A percentile compares a stretch with the other conserved stretches of the same genome.
Evolutionary conservation across 495 filamentous ascomycete species (phyloP).

Genomic region (Oleoguttula mirabilis): DNA sequence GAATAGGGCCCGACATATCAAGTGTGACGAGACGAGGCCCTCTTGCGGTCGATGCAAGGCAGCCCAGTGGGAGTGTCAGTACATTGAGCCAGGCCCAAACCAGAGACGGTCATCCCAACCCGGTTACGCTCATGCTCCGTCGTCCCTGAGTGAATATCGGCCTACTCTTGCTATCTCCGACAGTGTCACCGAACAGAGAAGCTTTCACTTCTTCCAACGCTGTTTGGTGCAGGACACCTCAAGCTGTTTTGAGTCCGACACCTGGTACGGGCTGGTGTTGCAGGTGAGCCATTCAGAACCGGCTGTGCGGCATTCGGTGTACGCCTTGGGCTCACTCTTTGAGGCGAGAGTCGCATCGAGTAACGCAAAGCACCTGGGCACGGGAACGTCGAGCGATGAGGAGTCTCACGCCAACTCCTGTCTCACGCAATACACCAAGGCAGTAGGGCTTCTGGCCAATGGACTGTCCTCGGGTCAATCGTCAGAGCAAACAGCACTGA

Average conservation of each 20-base stretch:
- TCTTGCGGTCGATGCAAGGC: neutral
- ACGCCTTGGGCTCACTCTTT: neutral
- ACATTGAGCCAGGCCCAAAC: neutral
- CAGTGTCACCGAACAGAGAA: neutral
- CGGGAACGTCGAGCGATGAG: too few species aligned
- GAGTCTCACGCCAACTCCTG: too few species aligned
- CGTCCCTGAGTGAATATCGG: neutral
- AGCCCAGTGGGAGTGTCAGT: neutral
- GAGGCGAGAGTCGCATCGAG: neutral
- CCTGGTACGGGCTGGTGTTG: neutral
- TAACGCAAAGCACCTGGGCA: too few species aligned
- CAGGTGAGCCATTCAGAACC: neutral
- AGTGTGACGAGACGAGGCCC: slow-evolving; percentile 1
- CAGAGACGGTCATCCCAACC: neutral
- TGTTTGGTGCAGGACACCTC: neutral
- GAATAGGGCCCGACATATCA: neutral
- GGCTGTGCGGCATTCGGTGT: neutral
- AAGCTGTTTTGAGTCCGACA: neutral
- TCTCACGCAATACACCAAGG: neutral
- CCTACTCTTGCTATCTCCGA: neutral
- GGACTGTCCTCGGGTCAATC: neutral
- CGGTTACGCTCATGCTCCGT: neutral
- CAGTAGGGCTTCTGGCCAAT: neutral
- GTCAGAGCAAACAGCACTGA: neutral
- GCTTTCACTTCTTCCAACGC: slow-evolving; percentile 1